Percentiles rank a stretch among this genome's conserved stretches.
These are phyloP conservation scores for Suhomyces pyralidae DNA, from an alignment of 805 yeast species.

Conservation along the genomic window DNA sequence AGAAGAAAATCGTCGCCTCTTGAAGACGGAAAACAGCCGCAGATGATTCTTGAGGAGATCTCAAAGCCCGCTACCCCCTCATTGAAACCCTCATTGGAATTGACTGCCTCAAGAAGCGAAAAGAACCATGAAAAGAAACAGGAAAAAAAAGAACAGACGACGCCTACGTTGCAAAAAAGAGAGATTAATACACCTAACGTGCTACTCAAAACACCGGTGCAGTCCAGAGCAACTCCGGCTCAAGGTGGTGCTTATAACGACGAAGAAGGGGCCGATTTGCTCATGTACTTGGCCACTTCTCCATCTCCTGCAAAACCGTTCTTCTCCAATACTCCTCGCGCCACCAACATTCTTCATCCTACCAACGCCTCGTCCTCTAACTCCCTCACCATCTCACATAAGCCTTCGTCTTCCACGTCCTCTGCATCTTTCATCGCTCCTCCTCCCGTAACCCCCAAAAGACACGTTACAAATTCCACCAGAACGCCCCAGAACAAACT, in stretches of 20 bases:
- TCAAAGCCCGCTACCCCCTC: conserved; percentile 25
- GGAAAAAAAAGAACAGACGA: conserved; percentile 7
- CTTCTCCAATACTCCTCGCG: conserved; percentile 32
- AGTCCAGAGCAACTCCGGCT: conserved; percentile 15
- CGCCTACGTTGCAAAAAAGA: conserved; percentile 12
- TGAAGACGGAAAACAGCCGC: conserved; percentile 8
- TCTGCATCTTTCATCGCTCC: conserved; percentile 32
- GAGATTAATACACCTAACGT: conserved; percentile 9
- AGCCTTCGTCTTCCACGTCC: conserved; percentile 21
- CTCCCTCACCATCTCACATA: conserved; percentile 10
- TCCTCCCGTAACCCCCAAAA: conserved; percentile 45
- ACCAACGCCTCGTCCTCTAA: conserved; percentile 18
- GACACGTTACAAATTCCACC: conserved; percentile 21
- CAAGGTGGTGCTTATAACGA: conserved; percentile 28
- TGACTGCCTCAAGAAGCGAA: conserved; percentile 4
- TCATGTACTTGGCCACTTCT: conserved; percentile 79
- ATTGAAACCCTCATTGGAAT: conserved; percentile 12
- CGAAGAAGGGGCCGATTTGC: conserved; percentile 75
- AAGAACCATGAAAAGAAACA: background rate
- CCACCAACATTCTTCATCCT: conserved; percentile 2
- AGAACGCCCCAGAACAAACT: conserved; percentile 42
- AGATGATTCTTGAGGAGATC: conserved; percentile 31
- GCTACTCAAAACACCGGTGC: conserved; percentile 36
- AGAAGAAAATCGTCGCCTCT: conserved; percentile 11
- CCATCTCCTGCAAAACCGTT: conserved; percentile 61